Evolutionary conservation across 179 eudicot genomes (phyloP), one percentile per base, ranked within the genome.

Genomic region (Silene vulgaris): DNA sequence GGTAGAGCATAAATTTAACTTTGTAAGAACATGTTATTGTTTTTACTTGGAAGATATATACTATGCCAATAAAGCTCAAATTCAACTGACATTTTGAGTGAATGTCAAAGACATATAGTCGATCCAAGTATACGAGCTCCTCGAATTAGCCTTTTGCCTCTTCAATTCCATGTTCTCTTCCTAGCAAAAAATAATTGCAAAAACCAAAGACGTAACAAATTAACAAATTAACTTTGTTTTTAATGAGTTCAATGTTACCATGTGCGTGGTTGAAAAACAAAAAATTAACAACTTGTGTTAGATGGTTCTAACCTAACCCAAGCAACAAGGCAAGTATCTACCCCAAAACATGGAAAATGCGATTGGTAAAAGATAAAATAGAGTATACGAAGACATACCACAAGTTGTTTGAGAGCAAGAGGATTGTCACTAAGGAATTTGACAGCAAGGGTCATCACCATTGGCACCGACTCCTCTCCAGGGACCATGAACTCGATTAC

Each of bases 401-500:
- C 57, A 52, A 93, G 78, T 52, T 80, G 86, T 37, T 78, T 61
- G 62, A 93, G 73, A 70, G 90, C 92, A 48, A 75, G 70, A 32
- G 98, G 96, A 80, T 78, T 90, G 78, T 93, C 92, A 70, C 83
- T 85, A 23, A 93, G 90, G 77, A 80, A 93, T 77, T 93, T 90
- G 76, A 93, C 87, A n/a, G 97, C 98, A 5, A 93, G 83, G 52
- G 98, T 91, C 88, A 91, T 91, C 29, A 88, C 85, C 88, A 88
- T 90, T 1, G 98, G 98, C 65, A 93, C 96, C 0, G 98, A 90
- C 73, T 93, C 98, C 75, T 93, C 97, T 26, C 98, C 98, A 0
- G 98, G 97, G 73, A 93, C 88, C 97, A 93, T 93, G 92, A 93
- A 90, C 89, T 91, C 98, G 45, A 93, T 74, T 62, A 93, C 88